Evolutionary conservation across 768 basidiomycete genomes (phyloP).

Genomic region (Phylloporus scabripes): DNA sequence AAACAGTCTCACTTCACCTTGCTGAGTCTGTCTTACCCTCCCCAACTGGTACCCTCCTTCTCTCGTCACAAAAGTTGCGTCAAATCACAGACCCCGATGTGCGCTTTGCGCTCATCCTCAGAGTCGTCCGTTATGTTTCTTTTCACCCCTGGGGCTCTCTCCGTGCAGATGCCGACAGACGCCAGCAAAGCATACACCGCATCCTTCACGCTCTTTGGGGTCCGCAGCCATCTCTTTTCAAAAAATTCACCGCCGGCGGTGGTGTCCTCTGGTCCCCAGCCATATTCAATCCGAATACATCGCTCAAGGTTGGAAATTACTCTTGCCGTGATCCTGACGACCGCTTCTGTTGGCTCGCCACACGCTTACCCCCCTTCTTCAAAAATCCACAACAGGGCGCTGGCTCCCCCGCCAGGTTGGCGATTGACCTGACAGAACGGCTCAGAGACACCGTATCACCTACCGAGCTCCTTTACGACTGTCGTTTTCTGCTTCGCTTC

Average conservation of each 20-base stretch:
- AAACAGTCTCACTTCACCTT: constrained; percentile 42
- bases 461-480: constrained; percentile 53
- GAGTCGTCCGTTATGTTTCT: constrained; percentile 65
- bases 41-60: constrained; percentile 45
- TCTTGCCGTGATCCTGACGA: constrained; percentile 19
- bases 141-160: constrained; percentile 72
- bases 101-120: constrained; percentile 41
- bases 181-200: constrained; percentile 38
- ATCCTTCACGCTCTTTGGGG: constrained; percentile 50
- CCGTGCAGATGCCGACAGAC: constrained; percentile 55
- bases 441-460: constrained; percentile 15
- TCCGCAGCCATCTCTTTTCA: constrained; percentile 19
- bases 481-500: constrained; percentile 55
- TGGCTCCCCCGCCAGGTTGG: constrained; percentile 25
- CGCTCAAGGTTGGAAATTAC: constrained; percentile 16
- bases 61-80: constrained; percentile 35
- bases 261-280: constrained; percentile 63
- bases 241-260: constrained; percentile 50
- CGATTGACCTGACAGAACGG: constrained; percentile 40
- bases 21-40: constrained; percentile 36
- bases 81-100: constrained; percentile 32
- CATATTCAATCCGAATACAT: constrained; percentile 24
- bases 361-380: constrained; percentile 47
- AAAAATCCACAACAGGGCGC: constrained; percentile 27
- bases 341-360: constrained; percentile 54